A percentile compares a stretch with the other conserved stretches of the same genome.
phyloP scores from a whole-genome alignment of 768 basidiomycete species.

The Hemileccinum impolitum region DNA sequence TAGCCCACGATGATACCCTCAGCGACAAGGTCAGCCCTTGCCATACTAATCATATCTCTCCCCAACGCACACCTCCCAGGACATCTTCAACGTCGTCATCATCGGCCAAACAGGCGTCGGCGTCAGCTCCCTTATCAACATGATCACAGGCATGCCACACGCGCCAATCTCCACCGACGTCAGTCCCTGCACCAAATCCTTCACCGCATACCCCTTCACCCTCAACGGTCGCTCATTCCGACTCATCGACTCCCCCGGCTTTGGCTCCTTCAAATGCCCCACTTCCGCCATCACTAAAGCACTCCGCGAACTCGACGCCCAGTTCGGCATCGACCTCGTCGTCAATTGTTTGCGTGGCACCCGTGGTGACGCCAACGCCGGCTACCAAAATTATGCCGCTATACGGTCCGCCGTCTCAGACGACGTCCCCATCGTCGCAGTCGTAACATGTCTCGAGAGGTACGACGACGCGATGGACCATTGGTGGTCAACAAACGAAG shows the following conservation, averaged over 20 bases:
- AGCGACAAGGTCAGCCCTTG: constrained; percentile 21
- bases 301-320: constrained; percentile 26
- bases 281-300: constrained; percentile 22
- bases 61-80: constrained; percentile 11
- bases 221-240: constrained; percentile 28
- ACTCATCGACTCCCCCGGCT: constrained; percentile 30
- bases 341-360: constrained; percentile 28
- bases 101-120: constrained; percentile 33
- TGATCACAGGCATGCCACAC: constrained; percentile 24
- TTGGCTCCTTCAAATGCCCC: constrained; percentile 27
- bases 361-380: constrained; percentile 28
- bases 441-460: constrained; percentile 31
- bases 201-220: constrained; percentile 23
- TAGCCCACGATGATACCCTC: constrained; percentile 18
- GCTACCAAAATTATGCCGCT: constrained; percentile 25
- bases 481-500: constrained; percentile 41
- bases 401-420: constrained; percentile 29
- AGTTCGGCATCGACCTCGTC: constrained; percentile 28
- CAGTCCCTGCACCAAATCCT: constrained; percentile 25
- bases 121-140: constrained; percentile 41
- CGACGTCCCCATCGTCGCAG: constrained; percentile 31
- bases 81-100: constrained; percentile 29
- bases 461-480: constrained; percentile 30
- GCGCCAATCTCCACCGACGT: constrained; percentile 28
- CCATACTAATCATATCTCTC: neutral